A percentile compares a stretch with the other conserved stretches of the same genome.
Evolutionary conservation across 108 stramenopile genomes (phyloP).

Genomic region (Mayamaea pseudoterrestris): DNA sequence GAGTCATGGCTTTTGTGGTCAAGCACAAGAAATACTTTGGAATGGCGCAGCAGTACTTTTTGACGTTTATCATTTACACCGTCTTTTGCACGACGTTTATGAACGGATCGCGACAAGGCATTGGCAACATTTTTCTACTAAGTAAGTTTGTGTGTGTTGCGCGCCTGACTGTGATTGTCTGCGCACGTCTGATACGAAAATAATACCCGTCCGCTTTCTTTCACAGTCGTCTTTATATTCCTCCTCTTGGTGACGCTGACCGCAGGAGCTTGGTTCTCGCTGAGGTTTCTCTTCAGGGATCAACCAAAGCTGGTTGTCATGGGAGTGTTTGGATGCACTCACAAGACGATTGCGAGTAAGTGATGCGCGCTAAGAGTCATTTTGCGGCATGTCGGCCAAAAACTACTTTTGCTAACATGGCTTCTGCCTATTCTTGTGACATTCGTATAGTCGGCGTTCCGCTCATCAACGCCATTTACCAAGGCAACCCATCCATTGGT

Average conservation of each 20-base stretch:
- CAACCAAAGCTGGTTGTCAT: constrained; percentile 36
- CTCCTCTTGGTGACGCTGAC: constrained; percentile 19
- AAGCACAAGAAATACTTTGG: constrained; percentile 31
- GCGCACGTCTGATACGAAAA: background rate
- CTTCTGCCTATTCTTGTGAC: no score
- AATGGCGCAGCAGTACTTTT: constrained; percentile 26
- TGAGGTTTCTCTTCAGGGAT: constrained; percentile 23
- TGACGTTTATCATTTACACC: constrained; percentile 59
- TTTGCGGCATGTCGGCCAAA: no score
- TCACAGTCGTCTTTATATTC: constrained; percentile 10
- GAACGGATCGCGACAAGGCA: constrained; percentile 4
- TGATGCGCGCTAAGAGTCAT: no score
- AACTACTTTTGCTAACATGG: no score
- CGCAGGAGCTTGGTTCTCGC: constrained; percentile 21
- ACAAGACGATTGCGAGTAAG: constrained; percentile 63
- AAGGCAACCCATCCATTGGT: constrained; percentile 21
- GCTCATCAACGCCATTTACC: constrained; percentile 65
- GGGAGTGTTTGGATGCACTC: constrained; percentile 52
- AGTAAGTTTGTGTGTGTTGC: constrained; percentile 3
- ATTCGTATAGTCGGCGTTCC: constrained; percentile 72
- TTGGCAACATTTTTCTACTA: constrained; percentile 38
- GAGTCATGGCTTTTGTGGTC: constrained; percentile 23
- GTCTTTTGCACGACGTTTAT: constrained; percentile 38
- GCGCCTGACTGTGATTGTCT: background rate
- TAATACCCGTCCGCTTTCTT: constrained; percentile 7